phyloP scores from a whole-genome alignment of 164 flowering plant genomes.

The Aristolochia californica region DNA sequence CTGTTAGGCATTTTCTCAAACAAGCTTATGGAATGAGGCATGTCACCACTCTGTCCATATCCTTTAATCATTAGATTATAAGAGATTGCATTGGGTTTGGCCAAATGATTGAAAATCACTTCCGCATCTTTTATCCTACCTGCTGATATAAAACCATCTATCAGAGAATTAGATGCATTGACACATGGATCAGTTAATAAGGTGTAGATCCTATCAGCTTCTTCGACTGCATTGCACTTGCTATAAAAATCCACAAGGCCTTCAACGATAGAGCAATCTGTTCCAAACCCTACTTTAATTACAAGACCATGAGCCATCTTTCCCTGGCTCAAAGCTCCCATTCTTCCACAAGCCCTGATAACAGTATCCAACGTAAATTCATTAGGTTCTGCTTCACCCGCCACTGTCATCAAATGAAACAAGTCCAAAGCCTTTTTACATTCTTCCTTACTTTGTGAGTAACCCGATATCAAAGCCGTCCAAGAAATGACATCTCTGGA shows the following conservation, averaged over 20 bases:
- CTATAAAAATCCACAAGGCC: conserved; percentile 57
- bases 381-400: conserved; percentile 39
- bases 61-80: conserved; percentile 67
- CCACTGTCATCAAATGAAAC: conserved; percentile 44
- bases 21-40: conserved; percentile 35
- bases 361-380: conserved; percentile 58
- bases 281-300: conserved; percentile 38
- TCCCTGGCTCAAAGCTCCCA: conserved; percentile 26
- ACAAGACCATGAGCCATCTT: conserved; percentile 10
- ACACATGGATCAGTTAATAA: conserved; percentile 19
- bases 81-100: conserved; percentile 24
- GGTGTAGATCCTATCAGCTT: conserved; percentile 34
- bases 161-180: conserved; percentile 37
- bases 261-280: conserved; percentile 31
- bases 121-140: conserved; percentile 49
- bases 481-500: conserved; percentile 34
- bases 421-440: conserved; percentile 39
- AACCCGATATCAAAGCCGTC: conserved; percentile 41
- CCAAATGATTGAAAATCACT: conserved; percentile 23
- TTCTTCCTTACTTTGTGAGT: conserved; percentile 33
- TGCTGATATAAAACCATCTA: conserved; percentile 30
- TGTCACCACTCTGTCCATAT: conserved; percentile 37
- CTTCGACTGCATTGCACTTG: conserved; percentile 32
- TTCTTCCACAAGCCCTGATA: conserved; percentile 43
- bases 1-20: conserved; percentile 39